Evolutionary conservation across 495 filamentous ascomycete species (phyloP), one percentile per base, ranked within the genome.

Genomic region (Saxophila tyrrhenica): DNA sequence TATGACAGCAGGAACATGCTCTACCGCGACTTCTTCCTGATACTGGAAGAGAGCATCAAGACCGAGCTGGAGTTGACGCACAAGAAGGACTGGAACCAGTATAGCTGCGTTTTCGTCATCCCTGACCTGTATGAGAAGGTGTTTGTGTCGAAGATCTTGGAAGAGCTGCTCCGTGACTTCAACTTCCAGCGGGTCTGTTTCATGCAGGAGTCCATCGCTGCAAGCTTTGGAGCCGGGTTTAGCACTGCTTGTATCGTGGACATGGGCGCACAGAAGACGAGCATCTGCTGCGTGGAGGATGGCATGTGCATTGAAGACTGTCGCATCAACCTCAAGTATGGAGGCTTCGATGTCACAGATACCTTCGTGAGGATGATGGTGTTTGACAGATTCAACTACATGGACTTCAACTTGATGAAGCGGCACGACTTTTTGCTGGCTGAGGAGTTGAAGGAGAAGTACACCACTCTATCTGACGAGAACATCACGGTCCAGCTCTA

Each of bases 291-390:
- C 63, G 94, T 97, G 24, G 92, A 98, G 63, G 92, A 98, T 65
- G 92, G 92, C 13, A 85, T 98, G 75, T 89, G 85, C 65, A 73
- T 95, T 25, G 90, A 95, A 57, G 89, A 95, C 59, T 97, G 92
- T 3, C 76, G 84, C 1, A 75, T 98, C 57, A 98, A 97, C 64
- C 73, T 97, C 47, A 97, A 97, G 68, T 94, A 84, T 60, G 92
- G 92, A 46, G 94, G 92, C 1, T 78, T 75, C 48, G 92, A 98
- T 69, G 85, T 96, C 41, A 97, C 94, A 1, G 89, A 94, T 63
- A 85, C 87, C 0, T 94, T 98, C 59, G 75, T 94, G 61, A 92
- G 89, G 68, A 95, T 96, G 89, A 88, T 97, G 88, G 78, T 98
- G 20, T 85, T 85, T 64, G 88, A 94, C 64, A 80, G 89, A 57